Evolutionary conservation across 202 grass and related monocot genomes (phyloP), one percentile per base, ranked within the genome.

Genomic region (Eragrostis tef): DNA sequence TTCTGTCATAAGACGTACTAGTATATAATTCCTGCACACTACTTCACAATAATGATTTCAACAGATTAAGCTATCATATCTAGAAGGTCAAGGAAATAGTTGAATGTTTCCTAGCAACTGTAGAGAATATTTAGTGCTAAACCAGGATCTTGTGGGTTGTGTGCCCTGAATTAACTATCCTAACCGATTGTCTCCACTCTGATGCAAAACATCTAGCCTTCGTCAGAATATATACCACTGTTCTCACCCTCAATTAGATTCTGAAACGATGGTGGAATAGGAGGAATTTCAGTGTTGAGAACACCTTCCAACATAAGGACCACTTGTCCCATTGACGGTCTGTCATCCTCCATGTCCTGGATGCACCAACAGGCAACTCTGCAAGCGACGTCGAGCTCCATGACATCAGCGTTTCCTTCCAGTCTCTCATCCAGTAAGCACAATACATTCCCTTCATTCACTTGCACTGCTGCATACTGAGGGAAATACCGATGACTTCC

Each of bases 291-390:
- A 41, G 79, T 62, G 3, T 63, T 6, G 4, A 89, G 53, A 69
- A 83, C 16, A 11, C 84, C 89, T 79, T 91, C 78, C 58, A 94
- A 11, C 89, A 94, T 89, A 26, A 4, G 89, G 31, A 91, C 74
- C 70, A 94, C 87, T 69, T 91, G 79, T 1, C 52, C 78, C 81
- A 91, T 94, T 4, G 76, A 72, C 25, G 92, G 92, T 36, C 92
- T 85, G 7, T 85, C 13, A 8, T 59, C 52, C 77, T 91, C 81
- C 15, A 63, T 67, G 0, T 94, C 89, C 46, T 94, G 92, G 72
- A 94, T 85, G 84, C 92, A 94, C 92, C 89, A 94, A 42, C 87
- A 94, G 16, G 92, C 92, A 9, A 94, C 78, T 81, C 67, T 91
- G 60, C 84, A 91, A 9, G 73, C 8, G 7, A 57, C 42, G 4